phyloP scores from a whole-genome alignment of 305 asterid genomes.

The Nicotiana rustica region DNA sequence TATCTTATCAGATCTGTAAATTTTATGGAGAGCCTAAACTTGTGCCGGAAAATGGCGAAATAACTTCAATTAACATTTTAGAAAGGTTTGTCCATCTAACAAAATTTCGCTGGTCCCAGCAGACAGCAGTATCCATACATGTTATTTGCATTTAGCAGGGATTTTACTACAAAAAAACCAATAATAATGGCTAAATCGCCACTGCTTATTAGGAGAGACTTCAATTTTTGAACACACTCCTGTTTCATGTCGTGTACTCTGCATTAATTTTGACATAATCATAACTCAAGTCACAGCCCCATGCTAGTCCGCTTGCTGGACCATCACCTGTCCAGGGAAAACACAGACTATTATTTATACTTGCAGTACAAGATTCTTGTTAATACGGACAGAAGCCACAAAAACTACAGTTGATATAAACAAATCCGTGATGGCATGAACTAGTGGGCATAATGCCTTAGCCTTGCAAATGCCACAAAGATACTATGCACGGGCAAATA shows the following conservation, averaged over 20 bases:
- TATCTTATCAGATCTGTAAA: background rate
- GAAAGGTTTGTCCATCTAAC: background rate
- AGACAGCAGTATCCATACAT: constrained; percentile 17
- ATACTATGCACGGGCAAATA: background rate
- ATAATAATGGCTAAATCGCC: background rate
- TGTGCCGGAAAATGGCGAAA: background rate
- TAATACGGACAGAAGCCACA: background rate
- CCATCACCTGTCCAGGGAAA: constrained; percentile 69
- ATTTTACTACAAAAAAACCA: background rate
- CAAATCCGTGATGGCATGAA: background rate
- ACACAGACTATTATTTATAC: background rate
- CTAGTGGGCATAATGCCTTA: background rate
- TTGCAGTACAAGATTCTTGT: background rate
- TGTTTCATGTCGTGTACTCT: constrained; percentile 66
- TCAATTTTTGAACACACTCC: background rate
- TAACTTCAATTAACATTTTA: background rate
- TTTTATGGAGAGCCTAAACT: too few species aligned
- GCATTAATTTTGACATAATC: constrained; percentile 96
- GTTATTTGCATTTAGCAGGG: constrained; percentile 13
- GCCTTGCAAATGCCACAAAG: constrained; percentile 8
- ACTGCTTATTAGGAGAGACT: constrained; percentile 8
- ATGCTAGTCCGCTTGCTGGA: constrained; percentile 75
- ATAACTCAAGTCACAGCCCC: constrained; percentile 97
- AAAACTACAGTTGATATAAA: background rate
- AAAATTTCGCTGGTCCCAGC: constrained; percentile 20